Conservation (phyloP, 257 asterid genomes). For the Paulownia fortunei region DNA sequence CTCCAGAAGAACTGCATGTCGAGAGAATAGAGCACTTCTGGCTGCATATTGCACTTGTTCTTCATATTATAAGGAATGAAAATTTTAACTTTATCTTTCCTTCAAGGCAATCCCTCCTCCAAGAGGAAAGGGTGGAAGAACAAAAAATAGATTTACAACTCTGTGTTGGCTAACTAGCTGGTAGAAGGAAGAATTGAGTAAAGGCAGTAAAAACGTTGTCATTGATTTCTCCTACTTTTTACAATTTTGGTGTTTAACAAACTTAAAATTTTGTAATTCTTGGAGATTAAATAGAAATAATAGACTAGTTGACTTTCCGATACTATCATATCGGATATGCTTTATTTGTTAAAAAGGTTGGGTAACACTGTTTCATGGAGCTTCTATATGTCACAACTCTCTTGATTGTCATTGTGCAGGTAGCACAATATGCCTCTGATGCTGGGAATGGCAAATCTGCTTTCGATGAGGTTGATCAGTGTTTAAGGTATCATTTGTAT, state of each 20-base stretch:
- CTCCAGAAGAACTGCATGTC: too few species aligned
- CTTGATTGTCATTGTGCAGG: constrained; percentile 51
- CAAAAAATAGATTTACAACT: background rate
- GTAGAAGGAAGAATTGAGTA: background rate
- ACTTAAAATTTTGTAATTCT: background rate
- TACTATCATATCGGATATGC: background rate
- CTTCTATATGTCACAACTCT: background rate
- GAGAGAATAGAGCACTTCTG: too few species aligned
- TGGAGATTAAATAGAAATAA: background rate
- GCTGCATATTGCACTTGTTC: too few species aligned
- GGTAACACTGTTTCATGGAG: background rate
- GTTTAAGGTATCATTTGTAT: constrained; percentile 68
- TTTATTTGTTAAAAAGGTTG: background rate
- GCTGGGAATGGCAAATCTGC: constrained; percentile 81
- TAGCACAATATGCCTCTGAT: constrained; percentile 94
- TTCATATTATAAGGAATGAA: too few species aligned
- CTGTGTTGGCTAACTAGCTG: background rate
- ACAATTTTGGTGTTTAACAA: background rate
- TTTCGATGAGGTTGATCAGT: constrained; percentile 71
- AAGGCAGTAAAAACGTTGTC: background rate
- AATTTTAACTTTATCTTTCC: too few species aligned
- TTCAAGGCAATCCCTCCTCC: too few species aligned
- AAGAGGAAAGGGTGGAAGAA: background rate
- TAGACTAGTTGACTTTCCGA: background rate
- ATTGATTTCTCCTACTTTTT: background rate